Evolutionary conservation across 768 basidiomycete genomes (phyloP), one percentile per base, ranked within the genome.

Genomic region (Favolaschia claudopus): DNA sequence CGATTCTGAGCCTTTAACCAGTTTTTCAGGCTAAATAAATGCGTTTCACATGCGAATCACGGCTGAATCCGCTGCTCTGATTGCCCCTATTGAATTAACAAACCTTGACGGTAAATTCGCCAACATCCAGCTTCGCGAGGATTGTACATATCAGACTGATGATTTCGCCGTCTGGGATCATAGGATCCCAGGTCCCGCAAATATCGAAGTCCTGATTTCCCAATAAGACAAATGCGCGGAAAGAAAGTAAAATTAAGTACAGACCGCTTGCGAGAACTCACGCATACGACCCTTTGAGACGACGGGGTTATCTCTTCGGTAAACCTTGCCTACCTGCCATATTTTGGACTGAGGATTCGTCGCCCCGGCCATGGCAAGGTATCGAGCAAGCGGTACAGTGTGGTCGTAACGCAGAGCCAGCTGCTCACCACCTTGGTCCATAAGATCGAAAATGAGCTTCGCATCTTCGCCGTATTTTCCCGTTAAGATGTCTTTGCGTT

Each of bases 311-410:
- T 99, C 97, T 70, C 97, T 79, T 61, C 97, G 82, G 75, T 99
- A 99, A 19, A 99, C 97, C 77, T 99, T 99, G n/a, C 95, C 96
- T 47, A 99, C 89, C 74, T 99, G 97, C 89, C 95, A 99, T 14
- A 98, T 73, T 77, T 99, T 99, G 61, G 88, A 79, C 65, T 88
- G 87, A 7, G 83, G 77, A 65, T 74, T 84, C 62, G 82, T 89
- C n/a, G 86, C 87, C n/a, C 93, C 91, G 57, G 87, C 87, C 95
- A 99, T 99, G 25, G 97, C 96, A 17, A 99, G 80, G 74, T 94
- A 96, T 29, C 97, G 82, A 20, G 96, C 97, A 38, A 99, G 89
- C 6, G 97, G 97, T 24, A 99, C 96, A 22, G 96, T 99, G 69
- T 99, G 89, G 71, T 99, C 96, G 69, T 99, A 99, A 51, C 97